These are phyloP conservation scores for Elymus sibiricus DNA, from an alignment of 176 grass and related monocot species.

Conservation along the genomic window DNA sequence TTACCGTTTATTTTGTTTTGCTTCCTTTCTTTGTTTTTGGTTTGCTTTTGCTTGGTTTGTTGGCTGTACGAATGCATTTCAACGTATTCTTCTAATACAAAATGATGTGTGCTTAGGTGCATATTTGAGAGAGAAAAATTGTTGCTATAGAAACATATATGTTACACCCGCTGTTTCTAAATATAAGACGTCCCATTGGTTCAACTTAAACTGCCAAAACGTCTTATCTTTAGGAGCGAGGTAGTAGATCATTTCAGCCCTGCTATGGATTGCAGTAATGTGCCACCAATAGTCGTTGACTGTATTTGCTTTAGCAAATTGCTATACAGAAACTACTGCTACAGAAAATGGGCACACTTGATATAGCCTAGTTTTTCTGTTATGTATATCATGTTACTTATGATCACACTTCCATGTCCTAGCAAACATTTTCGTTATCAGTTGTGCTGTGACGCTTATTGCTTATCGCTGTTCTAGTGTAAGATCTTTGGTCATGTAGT, in stretches of 20 bases:
- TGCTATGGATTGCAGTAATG: not conserved
- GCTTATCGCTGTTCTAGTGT: not conserved
- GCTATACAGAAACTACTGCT: not conserved
- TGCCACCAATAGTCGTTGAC: not conserved
- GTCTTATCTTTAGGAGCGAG: too few relatives aligned
- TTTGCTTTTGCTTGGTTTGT: not conserved
- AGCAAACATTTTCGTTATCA: slow-evolving; percentile 1
- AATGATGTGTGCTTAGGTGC: not conserved
- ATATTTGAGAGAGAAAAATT: not conserved
- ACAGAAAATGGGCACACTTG: not conserved
- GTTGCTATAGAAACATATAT: not conserved
- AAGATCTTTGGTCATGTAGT: not conserved
- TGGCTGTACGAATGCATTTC: not conserved
- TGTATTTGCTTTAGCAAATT: not conserved
- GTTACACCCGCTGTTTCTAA: too few relatives aligned
- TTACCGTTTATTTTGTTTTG: not conserved
- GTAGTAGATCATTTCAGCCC: too few relatives aligned
- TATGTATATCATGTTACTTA: slow-evolving; percentile 2
- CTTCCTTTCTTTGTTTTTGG: not conserved
- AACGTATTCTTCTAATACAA: not conserved
- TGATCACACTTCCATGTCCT: not conserved
- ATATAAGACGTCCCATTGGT: too few relatives aligned
- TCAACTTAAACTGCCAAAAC: too few relatives aligned
- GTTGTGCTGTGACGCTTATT: not conserved
- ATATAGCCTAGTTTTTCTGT: not conserved